Percentiles rank a stretch among this genome's conserved stretches.
Evolutionary conservation across 192 early-diverging fungal genomes (phyloP).

Genomic region (Coemansia sp.): DNA sequence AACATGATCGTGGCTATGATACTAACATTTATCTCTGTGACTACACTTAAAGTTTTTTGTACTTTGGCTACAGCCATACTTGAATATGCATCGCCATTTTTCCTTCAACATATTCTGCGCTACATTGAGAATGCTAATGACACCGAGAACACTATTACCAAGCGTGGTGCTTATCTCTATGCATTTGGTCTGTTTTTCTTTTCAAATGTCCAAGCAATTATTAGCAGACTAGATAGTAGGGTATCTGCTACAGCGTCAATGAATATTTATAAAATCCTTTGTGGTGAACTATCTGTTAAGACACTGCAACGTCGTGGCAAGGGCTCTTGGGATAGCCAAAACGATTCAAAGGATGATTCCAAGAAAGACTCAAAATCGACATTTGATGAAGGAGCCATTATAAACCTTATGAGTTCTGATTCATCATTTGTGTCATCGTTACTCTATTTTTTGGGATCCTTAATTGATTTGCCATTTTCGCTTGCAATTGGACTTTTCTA

Average conservation of each 20-base stretch:
- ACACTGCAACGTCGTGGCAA: conserved; percentile 55
- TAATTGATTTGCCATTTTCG: conserved; percentile 60
- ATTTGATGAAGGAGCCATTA: conserved; percentile 58
- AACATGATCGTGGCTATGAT: conserved; percentile 23
- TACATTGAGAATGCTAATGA: conserved; percentile 44
- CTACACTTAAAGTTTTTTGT: conserved; percentile 25
- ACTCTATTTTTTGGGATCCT: conserved; percentile 50
- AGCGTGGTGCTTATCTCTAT: conserved; percentile 53
- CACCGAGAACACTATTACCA: conserved; percentile 8
- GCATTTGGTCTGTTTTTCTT: conserved; percentile 60
- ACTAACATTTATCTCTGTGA: conserved; percentile 29
- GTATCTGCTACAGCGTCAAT: conserved; percentile 58
- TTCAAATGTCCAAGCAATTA: conserved; percentile 27
- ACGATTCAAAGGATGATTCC: conserved; percentile 26
- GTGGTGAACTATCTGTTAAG: conserved; percentile 62
- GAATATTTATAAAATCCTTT: conserved; percentile 56
- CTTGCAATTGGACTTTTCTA: conserved; percentile 60
- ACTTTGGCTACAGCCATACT: conserved; percentile 24
- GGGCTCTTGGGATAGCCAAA: conserved; percentile 25
- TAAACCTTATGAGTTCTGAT: conserved; percentile 67
- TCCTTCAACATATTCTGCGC: conserved; percentile 55
- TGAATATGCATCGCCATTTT: conserved; percentile 55
- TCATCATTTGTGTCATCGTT: conserved; percentile 56
- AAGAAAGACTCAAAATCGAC: background rate
- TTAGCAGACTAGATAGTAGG: conserved; percentile 56